Conservation (phyloP, 148 eudicot genomes). For the Arbutus unedo region DNA sequence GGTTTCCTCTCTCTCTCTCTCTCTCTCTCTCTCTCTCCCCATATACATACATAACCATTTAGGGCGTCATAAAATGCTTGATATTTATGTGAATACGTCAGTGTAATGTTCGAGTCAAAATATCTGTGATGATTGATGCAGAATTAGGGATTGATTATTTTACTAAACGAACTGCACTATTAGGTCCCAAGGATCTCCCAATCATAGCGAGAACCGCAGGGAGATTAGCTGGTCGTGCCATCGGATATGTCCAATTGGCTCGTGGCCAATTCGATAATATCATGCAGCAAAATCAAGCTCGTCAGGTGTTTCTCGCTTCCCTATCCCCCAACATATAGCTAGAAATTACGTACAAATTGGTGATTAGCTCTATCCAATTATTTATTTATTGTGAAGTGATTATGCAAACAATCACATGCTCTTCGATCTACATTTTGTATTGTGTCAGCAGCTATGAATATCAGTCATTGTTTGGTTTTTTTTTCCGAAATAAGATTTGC, state of each 20-base stretch:
- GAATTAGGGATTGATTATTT: constrained; percentile 12
- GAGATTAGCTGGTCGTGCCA: constrained; percentile 76
- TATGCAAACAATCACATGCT: not conserved
- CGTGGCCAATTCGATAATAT: constrained; percentile 89
- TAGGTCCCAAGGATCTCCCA: constrained; percentile 89
- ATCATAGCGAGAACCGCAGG: constrained; percentile 73
- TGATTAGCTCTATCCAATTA: not conserved
- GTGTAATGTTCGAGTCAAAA: not conserved
- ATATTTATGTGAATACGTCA: not conserved
- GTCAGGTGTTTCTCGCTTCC: constrained; percentile 53
- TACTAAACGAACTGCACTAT: not conserved
- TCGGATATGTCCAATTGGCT: constrained; percentile 86
- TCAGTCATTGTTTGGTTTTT: not conserved
- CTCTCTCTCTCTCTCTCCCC: constrained; percentile 9
- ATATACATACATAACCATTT: not conserved
- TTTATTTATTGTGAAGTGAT: not conserved
- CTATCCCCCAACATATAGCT: not conserved
- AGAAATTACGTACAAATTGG: not conserved
- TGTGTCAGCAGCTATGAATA: not conserved
- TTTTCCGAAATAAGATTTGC: too few species aligned
- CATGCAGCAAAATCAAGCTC: constrained; percentile 81
- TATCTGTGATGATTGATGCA: not conserved
- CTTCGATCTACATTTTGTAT: not conserved
- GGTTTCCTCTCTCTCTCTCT: constrained; percentile 17
- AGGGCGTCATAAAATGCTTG: too few species aligned